phyloP scores from a whole-genome alignment of 768 basidiomycete genomes.

The Gloeostereum incarnatum region DNA sequence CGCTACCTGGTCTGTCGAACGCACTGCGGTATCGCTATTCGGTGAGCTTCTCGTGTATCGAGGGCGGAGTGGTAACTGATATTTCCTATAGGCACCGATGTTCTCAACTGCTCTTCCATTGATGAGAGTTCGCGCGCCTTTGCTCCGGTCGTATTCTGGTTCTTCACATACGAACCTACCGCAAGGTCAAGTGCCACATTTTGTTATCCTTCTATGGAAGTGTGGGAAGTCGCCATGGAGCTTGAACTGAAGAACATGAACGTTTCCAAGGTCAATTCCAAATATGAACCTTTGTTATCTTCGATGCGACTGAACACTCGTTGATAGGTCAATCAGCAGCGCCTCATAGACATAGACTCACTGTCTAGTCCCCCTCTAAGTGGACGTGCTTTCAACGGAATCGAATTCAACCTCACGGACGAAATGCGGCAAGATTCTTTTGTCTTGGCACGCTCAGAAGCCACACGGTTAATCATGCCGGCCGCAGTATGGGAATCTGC shows the following conservation, averaged over 20 bases:
- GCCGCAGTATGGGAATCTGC: conserved; percentile 43
- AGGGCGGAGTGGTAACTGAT: background rate
- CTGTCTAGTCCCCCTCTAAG: conserved; percentile 34
- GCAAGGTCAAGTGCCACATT: conserved; percentile 33
- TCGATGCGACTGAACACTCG: too few species aligned
- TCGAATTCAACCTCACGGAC: conserved; percentile 34
- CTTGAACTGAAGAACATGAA: conserved; percentile 35
- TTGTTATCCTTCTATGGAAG: conserved; percentile 33
- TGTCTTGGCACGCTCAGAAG: conserved; percentile 24
- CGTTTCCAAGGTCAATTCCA: conserved; percentile 30
- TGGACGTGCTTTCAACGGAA: conserved; percentile 44
- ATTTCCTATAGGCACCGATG: conserved; percentile 18
- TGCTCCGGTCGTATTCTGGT: conserved; percentile 47
- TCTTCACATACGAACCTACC: conserved; percentile 34
- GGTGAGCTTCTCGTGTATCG: conserved; percentile 18
- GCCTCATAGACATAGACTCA: too few species aligned
- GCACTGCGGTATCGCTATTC: conserved; percentile 29
- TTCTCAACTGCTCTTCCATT: conserved; percentile 17
- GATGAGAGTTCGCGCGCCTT: too few species aligned
- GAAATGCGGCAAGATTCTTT: conserved; percentile 35
- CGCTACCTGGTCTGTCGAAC: conserved; percentile 29
- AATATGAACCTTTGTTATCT: conserved; percentile 29
- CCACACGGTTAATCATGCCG: conserved; percentile 39
- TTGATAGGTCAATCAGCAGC: too few species aligned
- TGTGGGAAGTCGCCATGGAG: conserved; percentile 33